Conservation (phyloP, 768 basidiomycete species). For the Exidia glandulosa region DNA sequence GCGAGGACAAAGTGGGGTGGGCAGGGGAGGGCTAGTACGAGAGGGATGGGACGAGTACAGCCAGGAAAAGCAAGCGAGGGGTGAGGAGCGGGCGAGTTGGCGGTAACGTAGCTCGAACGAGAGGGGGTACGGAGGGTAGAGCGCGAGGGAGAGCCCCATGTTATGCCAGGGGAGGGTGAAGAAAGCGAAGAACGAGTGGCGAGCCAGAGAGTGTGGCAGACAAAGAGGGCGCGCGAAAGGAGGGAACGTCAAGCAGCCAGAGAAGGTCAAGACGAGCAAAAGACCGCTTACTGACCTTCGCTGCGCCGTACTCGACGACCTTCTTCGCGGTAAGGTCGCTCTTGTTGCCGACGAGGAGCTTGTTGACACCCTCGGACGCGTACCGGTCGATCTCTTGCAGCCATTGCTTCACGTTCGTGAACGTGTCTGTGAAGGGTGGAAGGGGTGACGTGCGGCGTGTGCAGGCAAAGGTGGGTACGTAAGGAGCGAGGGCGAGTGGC, state of each 20-base stretch:
- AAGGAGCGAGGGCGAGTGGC: background rate
- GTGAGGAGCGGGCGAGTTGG: no score
- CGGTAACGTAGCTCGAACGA: no score
- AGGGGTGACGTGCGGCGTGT: slow-evolving; percentile 16
- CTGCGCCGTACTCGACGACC: slow-evolving; percentile 80
- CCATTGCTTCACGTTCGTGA: slow-evolving; percentile 93
- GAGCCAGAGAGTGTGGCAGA: no score
- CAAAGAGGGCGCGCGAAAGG: no score
- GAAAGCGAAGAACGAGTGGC: no score
- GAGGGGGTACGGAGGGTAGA: no score
- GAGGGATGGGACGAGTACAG: no score
- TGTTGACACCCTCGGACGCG: slow-evolving; percentile 97
- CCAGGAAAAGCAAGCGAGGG: no score
- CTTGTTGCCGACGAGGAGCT: slow-evolving; percentile 97
- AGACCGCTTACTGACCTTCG: slow-evolving; percentile 61
- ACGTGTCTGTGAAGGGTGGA: slow-evolving; percentile 66
- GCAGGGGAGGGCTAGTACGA: no score
- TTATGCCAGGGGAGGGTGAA: no score
- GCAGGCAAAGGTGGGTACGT: slow-evolving; percentile 4
- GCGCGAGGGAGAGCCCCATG: no score
- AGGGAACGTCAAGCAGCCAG: background rate
- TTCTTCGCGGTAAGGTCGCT: slow-evolving; percentile 97
- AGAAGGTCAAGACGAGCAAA: background rate
- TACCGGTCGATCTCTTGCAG: slow-evolving; percentile 89
- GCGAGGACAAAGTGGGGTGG: no score